phyloP scores from a whole-genome alignment of 805 yeast genomes.

The Lachancea nothofagi region DNA sequence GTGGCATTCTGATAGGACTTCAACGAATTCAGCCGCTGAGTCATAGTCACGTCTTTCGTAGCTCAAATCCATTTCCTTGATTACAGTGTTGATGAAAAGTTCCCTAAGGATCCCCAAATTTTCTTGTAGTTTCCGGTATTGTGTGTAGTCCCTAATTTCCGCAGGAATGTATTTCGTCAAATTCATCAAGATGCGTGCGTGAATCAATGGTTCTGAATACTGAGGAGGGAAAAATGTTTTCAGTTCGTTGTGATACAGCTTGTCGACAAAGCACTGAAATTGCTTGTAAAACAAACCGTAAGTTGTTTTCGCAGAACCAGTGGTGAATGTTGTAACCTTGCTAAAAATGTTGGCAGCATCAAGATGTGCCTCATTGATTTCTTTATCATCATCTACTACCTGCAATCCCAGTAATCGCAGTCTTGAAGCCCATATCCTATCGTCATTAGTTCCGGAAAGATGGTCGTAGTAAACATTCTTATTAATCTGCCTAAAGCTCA shows the following conservation, averaged over 20 bases:
- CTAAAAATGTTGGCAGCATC: constrained; percentile 20
- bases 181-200: constrained; percentile 22
- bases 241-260: constrained; percentile 20
- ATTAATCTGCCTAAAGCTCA: constrained; percentile 22
- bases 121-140: constrained; percentile 17
- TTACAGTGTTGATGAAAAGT: constrained; percentile 63
- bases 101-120: constrained; percentile 36
- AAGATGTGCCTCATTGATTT: constrained; percentile 1
- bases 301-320: constrained; percentile 12
- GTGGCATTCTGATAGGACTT: constrained; percentile 34
- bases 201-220: constrained; percentile 25
- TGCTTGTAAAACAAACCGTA: constrained; percentile 17
- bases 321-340: constrained; percentile 14
- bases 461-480: constrained; percentile 19
- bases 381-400: constrained; percentile 1
- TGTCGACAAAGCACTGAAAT: constrained; percentile 21
- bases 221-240: constrained; percentile 23
- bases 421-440: constrained; percentile 17
- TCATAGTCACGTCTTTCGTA: constrained; percentile 43
- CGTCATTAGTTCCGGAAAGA: constrained; percentile 16
- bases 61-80: constrained; percentile 61
- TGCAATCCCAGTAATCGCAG: constrained; percentile 21
- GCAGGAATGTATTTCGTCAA: constrained; percentile 21
- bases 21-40: constrained; percentile 30
- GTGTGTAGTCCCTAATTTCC: constrained; percentile 17